Base-by-base conservation (phyloP, 2,329 filamentous ascomycete genomes). In the Arthrinium puccinioides region DNA sequence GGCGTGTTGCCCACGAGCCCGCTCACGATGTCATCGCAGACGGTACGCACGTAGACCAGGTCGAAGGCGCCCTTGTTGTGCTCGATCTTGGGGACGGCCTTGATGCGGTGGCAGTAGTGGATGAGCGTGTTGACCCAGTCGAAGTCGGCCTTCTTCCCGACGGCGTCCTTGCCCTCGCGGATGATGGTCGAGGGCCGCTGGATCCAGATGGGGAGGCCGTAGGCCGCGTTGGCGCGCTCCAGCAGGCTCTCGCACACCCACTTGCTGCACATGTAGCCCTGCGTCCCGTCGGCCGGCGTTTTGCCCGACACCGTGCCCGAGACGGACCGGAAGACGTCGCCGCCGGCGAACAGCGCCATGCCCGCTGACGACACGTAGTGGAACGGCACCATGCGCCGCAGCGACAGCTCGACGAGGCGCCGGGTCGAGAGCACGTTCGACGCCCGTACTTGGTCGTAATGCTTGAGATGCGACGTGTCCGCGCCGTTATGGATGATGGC, bases 41-140 rank as follows among this genome's bases (percentile, higher is more conserved):
- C 36, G 4, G 38, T 40, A 38, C 54, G 50, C 36, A 53, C 48
- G 29, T 46, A 33, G 37, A 55, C 52, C 23, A 60, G 31, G 20
- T 43, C 41, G 8, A 43, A 21, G 7, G 30, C 18, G 20, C 41
- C 41, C 5, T 19, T 18, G 10, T 35, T 38, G n/a, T 27, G 26
- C 29, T 35, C 19, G 2, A 49, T 45, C 32, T 54, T 47, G 10
- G 53, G 53, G 13, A 48, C 42, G 14, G 55, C 30, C 7, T 42
- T 46, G 8, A 55, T 51, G 29, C 44, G 50, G 23, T 49, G 45
- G 10, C 24, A 24, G 29, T 57, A 59, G 21, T 52, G 52, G 1
- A 52, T 48, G 30, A 57, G 55, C 3, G 53, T 80, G 44, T 81
- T 66, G 33, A 74, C 64, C 77, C 78, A 82, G 56, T 82, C 82